Base-by-base conservation (phyloP, 2,329 filamentous ascomycete genomes). In the Ceratocystis colombiana region DNA sequence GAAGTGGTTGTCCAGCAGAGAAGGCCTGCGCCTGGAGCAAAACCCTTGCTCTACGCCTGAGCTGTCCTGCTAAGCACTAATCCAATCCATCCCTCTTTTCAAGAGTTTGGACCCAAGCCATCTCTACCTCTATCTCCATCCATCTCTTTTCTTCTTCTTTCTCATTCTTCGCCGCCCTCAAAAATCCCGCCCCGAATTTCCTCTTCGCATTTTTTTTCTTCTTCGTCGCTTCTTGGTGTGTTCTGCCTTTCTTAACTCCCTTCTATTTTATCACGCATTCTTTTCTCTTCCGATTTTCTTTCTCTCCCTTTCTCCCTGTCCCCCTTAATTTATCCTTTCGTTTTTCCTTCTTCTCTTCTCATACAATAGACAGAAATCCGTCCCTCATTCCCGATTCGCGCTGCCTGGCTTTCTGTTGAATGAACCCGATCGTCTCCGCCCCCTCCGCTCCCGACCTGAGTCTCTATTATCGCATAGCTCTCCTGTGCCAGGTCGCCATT, bases 21-120 rank as follows among this genome's bases (percentile, higher is more conserved):
- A 65, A 57, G 57, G 64, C 64, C 64, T 61, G 64, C 64, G 55
- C 64, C 55, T 65, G 55, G 64, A 61, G 64, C 64, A 61, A 65
- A 65, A 41, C 64, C 64, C 62, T 30, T 65, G 64, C 64, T 65
- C 64, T 65, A 48, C 45, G 62, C 53, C 64, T 65, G 55, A 65
- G 64, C 64, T 65, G 50, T 65, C 55, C 64, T 65, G 64, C 46
- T 64, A 41, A 55, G 30, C 46, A 59, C 55, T 28, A 28, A 28
- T 55, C 41, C 30, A 64, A 41, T 44, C 41, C 45, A n/a, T 22
- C 46, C 30, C 50, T 63, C 61, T 62, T 41, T 41, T 50, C 45
- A 50, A 50, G n/a, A 63, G 17, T 55, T 41, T 53, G 37, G 28
- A 64, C 45, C 46, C 20, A 62, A 41, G 46, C 25, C 45, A 53